Base-by-base conservation (phyloP, 192 early-diverging fungal species). In the Coemansia pectinata region DNA sequence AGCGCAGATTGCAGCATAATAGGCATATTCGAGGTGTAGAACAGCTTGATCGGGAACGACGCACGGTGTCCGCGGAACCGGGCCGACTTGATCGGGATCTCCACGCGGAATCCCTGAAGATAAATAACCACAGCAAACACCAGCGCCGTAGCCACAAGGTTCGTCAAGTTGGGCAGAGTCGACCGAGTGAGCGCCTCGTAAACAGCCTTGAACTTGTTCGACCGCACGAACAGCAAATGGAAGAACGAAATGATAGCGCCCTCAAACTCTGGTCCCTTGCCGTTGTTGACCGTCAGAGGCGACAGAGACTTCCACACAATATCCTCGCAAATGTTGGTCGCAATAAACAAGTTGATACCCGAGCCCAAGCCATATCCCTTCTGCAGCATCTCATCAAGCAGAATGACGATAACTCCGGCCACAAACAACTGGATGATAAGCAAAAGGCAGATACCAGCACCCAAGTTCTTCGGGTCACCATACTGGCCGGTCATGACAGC, bases 21-120 rank as follows among this genome's bases (percentile, higher is more conserved):
- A 58, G 98, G 95, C 98, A 99, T 99, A 88, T 98, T 99, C 72
- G 96, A 98, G 39, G 98, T 99, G 89, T 99, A 99, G 86, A 99
- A 98, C 48, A 99, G 87, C 90, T 99, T 99, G 90, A 99, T 89
- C 61, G 98, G 98, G 87, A 96, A 99, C 66, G 95, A 89, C 29
- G 97, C 96, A 73, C 94, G 94, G 83, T 99, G 98, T 50, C 98
- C 98, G 84, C 97, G 95, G 85, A 93, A 89, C 48, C 90, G 86
- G 67, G 91, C 93, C 27, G 96, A 98, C 83, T 97, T 98, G 81
- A 99, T 92, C 39, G 98, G 97, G 64, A 99, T 93, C 87, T 99
- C 98, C 62, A 99, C 95, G 69, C 96, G 93, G 95, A 98, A 99
- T 41, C 97, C 97, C 85, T 99, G 98, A 71, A 99, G 90, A 81